Conservation (phyloP, 768 basidiomycete genomes). For the Boletus bicolor region DNA sequence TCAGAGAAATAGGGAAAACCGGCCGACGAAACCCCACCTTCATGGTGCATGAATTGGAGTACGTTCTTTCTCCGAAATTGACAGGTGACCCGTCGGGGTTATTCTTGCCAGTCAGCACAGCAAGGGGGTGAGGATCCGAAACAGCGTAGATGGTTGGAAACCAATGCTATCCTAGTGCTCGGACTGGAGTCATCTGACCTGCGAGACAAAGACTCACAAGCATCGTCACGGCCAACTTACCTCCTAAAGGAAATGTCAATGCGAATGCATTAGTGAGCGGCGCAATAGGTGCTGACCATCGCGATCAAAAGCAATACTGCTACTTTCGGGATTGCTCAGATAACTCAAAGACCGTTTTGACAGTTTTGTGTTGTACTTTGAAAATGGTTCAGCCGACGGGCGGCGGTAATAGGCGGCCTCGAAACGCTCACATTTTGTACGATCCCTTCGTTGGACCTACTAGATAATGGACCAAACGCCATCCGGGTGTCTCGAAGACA, state of each 20-base stretch:
- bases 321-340: conserved; percentile 61
- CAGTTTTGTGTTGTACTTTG: conserved; percentile 45
- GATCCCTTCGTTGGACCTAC: conserved; percentile 48
- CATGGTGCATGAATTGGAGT: conserved; percentile 74
- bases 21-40: conserved; percentile 45
- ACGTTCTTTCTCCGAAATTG: conserved; percentile 47
- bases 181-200: background rate
- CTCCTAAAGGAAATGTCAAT: conserved; percentile 39
- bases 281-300: conserved; percentile 44
- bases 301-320: conserved; percentile 65
- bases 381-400: conserved; percentile 29
- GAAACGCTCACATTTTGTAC: conserved; percentile 37
- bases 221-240: conserved; percentile 62
- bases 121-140: conserved; percentile 66
- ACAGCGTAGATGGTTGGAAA: conserved; percentile 68
- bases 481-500: conserved; percentile 70
- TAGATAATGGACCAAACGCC: conserved; percentile 58
- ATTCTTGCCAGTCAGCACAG: conserved; percentile 59
- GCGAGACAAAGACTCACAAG: conserved; percentile 42
- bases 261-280: conserved; percentile 3
- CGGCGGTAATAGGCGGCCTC: conserved; percentile 4
- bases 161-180: conserved; percentile 47
- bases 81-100: conserved; percentile 53
- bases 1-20: background rate
- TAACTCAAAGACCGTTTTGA: conserved; percentile 38